These are phyloP conservation scores for Phytophthora niederhauseri DNA, from an alignment of 352 stramenopile genomes.

Conservation along the genomic window DNA sequence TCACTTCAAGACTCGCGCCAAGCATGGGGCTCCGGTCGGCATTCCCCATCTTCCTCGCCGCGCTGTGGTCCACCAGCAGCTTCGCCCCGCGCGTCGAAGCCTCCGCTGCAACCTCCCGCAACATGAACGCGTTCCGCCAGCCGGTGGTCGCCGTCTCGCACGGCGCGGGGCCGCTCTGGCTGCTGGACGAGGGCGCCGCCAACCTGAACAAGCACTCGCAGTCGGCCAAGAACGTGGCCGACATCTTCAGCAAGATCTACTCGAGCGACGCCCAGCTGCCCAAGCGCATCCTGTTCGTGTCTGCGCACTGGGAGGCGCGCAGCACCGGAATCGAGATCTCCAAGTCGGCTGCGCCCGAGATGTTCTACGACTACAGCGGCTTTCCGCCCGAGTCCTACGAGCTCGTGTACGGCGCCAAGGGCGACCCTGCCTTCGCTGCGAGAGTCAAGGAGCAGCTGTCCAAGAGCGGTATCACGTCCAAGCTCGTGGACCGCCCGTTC, in stretches of 20 bases:
- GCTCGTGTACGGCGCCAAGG: constrained; percentile 2
- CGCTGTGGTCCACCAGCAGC: constrained; percentile 1
- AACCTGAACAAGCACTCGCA: constrained; percentile 32
- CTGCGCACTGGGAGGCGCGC: constrained; percentile 71
- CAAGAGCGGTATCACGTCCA: background rate
- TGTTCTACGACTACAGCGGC: constrained; percentile 7
- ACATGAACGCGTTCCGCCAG: constrained; percentile 25
- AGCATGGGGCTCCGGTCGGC: constrained; percentile 13
- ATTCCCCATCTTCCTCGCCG: constrained; percentile 1
- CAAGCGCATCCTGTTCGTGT: constrained; percentile 85
- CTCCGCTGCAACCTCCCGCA: background rate
- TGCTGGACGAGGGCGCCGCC: constrained; percentile 15
- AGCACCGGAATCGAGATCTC: constrained; percentile 12
- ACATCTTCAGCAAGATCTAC: constrained; percentile 46
- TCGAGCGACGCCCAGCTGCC: constrained; percentile 45
- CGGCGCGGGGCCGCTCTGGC: constrained; percentile 48
- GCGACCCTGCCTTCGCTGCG: background rate
- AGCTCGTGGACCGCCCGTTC: constrained; percentile 3
- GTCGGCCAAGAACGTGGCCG: constrained; percentile 36
- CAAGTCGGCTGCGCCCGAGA: constrained; percentile 2
- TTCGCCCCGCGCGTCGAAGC: background rate
- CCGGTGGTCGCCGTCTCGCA: constrained; percentile 51
- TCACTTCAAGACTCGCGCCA: constrained; percentile 24
- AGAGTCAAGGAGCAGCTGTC: constrained; percentile 2
- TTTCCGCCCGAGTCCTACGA: constrained; percentile 6